Conservation (phyloP, 345 rosid species). For the Arabidopsis arenosa region DNA sequence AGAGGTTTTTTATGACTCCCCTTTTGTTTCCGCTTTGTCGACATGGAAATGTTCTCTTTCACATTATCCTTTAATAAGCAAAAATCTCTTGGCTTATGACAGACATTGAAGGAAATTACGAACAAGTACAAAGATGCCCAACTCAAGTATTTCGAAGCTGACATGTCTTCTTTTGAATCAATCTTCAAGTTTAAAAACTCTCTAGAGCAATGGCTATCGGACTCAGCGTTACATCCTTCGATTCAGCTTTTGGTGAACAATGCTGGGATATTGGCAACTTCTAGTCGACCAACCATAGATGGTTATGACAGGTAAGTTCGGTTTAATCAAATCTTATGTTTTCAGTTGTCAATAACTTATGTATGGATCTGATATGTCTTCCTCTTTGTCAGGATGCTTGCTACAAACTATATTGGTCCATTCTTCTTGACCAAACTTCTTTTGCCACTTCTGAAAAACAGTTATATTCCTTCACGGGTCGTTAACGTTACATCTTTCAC, state of each 20-base stretch:
- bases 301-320: constrained; percentile 73
- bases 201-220: constrained; percentile 73
- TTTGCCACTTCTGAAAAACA: constrained; percentile 74
- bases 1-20: constrained; percentile 48
- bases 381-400: constrained; percentile 67
- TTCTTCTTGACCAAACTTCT: constrained; percentile 72
- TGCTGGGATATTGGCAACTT: constrained; percentile 89
- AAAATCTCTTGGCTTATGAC: constrained; percentile 30
- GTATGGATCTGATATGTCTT: background rate
- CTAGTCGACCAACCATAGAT: constrained; percentile 57
- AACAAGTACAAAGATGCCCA: constrained; percentile 55
- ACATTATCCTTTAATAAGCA: background rate
- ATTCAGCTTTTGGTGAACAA: constrained; percentile 87
- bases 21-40: background rate
- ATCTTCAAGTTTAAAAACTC: constrained; percentile 65
- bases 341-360: background rate
- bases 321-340: background rate
- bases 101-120: constrained; percentile 62
- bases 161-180: constrained; percentile 67
- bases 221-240: constrained; percentile 69
- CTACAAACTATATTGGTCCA: constrained; percentile 77
- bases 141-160: constrained; percentile 68
- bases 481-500: constrained; percentile 89
- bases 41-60: background rate
- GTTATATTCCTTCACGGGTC: constrained; percentile 74